Evolutionary conservation across 495 filamentous ascomycete species (phyloP), one percentile per base, ranked within the genome.

Genomic region (Hypoxylon perforatum): DNA sequence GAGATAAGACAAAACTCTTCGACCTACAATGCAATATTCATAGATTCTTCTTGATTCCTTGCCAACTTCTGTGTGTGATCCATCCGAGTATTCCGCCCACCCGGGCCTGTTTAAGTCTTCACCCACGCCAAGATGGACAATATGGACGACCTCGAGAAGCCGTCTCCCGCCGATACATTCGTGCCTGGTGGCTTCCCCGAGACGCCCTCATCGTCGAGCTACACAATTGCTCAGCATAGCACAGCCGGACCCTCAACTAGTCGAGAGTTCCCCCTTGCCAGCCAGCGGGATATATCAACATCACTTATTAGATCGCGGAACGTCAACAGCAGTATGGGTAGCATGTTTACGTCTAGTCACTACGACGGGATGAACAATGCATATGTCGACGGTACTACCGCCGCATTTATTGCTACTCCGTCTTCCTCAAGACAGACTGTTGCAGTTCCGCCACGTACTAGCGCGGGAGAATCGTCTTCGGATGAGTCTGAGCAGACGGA

Each of bases 101-200:
- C 22, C 21, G 48, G 42, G 42, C 17, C 1, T 33, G 41, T 60
- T 36, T 41, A 38, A 33, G 7, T 5, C n/a, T 28, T 36, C 4
- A 10, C 41, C 7, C 22, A 25, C 50, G 33, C 25, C 52, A 67
- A 49, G 19, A 70, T 70, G 67, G 57, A 66, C 41, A 42, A 36
- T 18, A n/a, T n/a, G n/a, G n/a, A n/a, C n/a, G n/a, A n/a, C n/a
- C n/a, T n/a, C n/a, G 57, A 59, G 8, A 67, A 15, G 51, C 41
- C 25, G 8, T 66, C 67, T 17, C 67, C 63, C 36, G 57, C 53
- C 46, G 48, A 70, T 45, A 59, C 23, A 18, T 63, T 58, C 50
- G 22, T 70, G 15, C 67, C 67, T 46, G 67, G 67, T 47, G 67
- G 67, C 1, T 70, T 58, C n/a, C 67, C 67, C 1, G 53, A 62